Percentiles rank a stretch among this genome's conserved stretches.
Evolutionary conservation across 1,284 basidiomycete genomes (phyloP).

Genomic region (Schizophyllum commune): DNA sequence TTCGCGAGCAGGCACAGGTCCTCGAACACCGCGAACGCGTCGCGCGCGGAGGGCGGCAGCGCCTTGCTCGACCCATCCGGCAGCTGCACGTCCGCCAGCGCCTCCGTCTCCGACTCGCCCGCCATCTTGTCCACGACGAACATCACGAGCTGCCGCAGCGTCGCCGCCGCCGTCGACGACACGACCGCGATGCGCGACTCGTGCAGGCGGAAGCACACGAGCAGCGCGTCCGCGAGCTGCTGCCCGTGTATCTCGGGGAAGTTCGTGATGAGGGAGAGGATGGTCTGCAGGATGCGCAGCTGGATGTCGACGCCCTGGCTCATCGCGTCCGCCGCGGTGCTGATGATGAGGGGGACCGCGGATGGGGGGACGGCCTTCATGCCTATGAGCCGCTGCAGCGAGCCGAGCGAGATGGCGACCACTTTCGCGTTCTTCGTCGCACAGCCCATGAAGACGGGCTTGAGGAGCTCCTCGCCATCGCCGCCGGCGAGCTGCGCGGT

Average conservation of each 20-base stretch:
- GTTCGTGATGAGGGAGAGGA: constrained; percentile 84
- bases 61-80: constrained; percentile 54
- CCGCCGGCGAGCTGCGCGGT: constrained; percentile 56
- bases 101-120: constrained; percentile 60
- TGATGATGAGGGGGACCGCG: constrained; percentile 72
- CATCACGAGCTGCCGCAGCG: constrained; percentile 94
- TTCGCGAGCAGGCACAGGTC: constrained; percentile 87
- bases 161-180: constrained; percentile 94
- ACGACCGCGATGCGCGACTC: constrained; percentile 95
- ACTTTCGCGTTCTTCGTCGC: constrained; percentile 92
- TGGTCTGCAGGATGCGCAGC: constrained; percentile 83
- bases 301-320: constrained; percentile 94
- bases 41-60: constrained; percentile 75
- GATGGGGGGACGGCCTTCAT: constrained; percentile 80
- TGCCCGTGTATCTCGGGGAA: constrained; percentile 75
- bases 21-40: constrained; percentile 85
- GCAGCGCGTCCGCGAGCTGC: constrained; percentile 75
- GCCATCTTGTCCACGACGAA: constrained; percentile 94
- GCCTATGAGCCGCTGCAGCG: constrained; percentile 85
- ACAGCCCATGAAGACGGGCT: constrained; percentile 91
- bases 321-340: constrained; percentile 79
- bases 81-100: constrained; percentile 36
- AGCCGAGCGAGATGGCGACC: constrained; percentile 85
- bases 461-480: constrained; percentile 71
- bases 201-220: constrained; percentile 91